These are phyloP conservation scores for Solanum clarkiae DNA, from an alignment of 257 asterid genomes.

Conservation along the genomic window DNA sequence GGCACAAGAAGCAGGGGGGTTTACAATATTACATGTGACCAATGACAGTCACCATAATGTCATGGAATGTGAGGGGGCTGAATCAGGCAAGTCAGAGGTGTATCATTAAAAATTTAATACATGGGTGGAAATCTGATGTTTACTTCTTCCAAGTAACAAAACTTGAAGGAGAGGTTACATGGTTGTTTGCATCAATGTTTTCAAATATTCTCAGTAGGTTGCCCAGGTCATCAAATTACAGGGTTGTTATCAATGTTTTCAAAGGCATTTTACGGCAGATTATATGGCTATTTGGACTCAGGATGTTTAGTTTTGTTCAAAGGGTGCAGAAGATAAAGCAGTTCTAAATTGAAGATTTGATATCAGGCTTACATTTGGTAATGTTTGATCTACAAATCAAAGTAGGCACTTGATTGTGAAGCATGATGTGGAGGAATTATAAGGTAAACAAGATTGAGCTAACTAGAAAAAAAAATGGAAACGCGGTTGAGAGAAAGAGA, in stretches of 20 bases:
- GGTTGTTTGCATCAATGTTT: background rate
- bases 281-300: background rate
- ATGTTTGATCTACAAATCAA: background rate
- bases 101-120: background rate
- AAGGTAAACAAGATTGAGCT: background rate
- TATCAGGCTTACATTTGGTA: background rate
- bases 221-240: background rate
- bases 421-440: background rate
- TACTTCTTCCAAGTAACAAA: background rate
- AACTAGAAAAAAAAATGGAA: background rate
- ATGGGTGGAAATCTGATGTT: background rate
- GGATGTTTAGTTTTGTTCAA: background rate
- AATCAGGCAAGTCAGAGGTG: background rate
- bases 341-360: background rate
- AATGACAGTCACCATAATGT: background rate
- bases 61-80: background rate
- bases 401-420: background rate
- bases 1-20: background rate
- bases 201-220: background rate
- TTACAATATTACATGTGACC: background rate
- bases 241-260: background rate
- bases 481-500: background rate
- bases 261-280: background rate
- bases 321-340: background rate
- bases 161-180: background rate